Conservation (phyloP, 495 filamentous ascomycete genomes). For the Lepraria neglecta region DNA sequence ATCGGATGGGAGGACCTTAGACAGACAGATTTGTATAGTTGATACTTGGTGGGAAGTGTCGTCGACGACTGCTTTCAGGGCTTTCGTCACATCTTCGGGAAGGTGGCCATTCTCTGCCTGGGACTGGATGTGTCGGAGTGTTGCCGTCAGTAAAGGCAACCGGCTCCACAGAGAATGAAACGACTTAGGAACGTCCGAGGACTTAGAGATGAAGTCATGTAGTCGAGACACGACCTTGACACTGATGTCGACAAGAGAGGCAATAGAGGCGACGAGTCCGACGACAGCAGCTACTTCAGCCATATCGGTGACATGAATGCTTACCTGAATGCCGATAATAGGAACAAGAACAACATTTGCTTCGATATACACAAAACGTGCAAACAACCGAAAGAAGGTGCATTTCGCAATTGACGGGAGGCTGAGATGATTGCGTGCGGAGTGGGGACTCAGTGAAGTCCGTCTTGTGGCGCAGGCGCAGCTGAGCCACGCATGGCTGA, state of each 20-base stretch:
- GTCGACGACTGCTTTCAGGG: conserved; percentile 8
- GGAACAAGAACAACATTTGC: background rate
- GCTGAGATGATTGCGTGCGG: too few species aligned
- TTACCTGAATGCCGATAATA: background rate
- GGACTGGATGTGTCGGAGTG: conserved; percentile 1
- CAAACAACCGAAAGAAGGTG: background rate
- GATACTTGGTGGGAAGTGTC: conserved; percentile 11
- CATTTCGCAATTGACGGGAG: too few species aligned
- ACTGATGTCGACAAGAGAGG: background rate
- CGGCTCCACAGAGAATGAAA: background rate
- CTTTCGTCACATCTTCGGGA: conserved; percentile 1
- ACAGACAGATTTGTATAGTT: conserved; percentile 8
- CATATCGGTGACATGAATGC: background rate
- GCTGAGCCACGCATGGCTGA: background rate
- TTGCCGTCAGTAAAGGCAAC: conserved; percentile 3
- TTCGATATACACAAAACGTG: background rate
- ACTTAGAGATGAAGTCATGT: background rate
- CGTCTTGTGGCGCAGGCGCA: background rate
- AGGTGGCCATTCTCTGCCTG: background rate
- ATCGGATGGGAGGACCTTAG: conserved; percentile 13
- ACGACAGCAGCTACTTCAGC: background rate
- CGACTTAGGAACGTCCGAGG: background rate
- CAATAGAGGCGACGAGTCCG: background rate
- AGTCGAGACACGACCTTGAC: background rate
- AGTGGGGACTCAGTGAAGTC: background rate